Percentiles rank a stretch among this genome's conserved stretches.
Conservation (phyloP, 257 asterid species). For the Petunia axillaris region DNA sequence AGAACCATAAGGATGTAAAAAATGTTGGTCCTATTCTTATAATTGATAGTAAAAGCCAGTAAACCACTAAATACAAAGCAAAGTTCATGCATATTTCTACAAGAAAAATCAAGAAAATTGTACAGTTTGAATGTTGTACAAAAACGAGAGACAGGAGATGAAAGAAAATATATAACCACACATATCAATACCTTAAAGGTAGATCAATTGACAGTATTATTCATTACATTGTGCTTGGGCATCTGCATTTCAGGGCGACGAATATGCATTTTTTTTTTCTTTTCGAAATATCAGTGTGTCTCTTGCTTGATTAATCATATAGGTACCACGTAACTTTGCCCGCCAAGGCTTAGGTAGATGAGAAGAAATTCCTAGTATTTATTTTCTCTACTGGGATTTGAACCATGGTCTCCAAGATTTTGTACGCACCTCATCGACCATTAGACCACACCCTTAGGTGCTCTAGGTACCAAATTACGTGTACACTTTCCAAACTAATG, state of each 20-base stretch:
- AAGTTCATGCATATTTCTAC: neutral
- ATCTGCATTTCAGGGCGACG: neutral
- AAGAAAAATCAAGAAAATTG: neutral
- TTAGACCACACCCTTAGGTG: too few relatives aligned
- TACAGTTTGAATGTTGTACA: neutral
- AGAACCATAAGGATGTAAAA: neutral
- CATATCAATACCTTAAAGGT: neutral
- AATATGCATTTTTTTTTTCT: too few relatives aligned
- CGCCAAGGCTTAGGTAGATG: too few relatives aligned
- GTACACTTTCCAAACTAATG: neutral
- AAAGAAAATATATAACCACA: constrained; percentile 16
- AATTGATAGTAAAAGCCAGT: neutral
- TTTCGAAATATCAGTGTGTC: too few relatives aligned
- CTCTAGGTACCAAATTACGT: neutral
- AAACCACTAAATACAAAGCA: neutral
- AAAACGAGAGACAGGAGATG: neutral
- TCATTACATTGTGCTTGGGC: constrained; percentile 11
- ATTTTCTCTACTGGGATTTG: too few relatives aligned
- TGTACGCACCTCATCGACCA: too few relatives aligned
- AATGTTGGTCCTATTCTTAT: neutral
- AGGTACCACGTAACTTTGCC: too few relatives aligned
- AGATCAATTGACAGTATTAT: neutral
- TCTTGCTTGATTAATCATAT: too few relatives aligned
- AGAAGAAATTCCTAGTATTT: too few relatives aligned
- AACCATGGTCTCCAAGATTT: too few relatives aligned